Conservation (phyloP, 495 filamentous ascomycete species). For the Podospora fimiseda region DNA sequence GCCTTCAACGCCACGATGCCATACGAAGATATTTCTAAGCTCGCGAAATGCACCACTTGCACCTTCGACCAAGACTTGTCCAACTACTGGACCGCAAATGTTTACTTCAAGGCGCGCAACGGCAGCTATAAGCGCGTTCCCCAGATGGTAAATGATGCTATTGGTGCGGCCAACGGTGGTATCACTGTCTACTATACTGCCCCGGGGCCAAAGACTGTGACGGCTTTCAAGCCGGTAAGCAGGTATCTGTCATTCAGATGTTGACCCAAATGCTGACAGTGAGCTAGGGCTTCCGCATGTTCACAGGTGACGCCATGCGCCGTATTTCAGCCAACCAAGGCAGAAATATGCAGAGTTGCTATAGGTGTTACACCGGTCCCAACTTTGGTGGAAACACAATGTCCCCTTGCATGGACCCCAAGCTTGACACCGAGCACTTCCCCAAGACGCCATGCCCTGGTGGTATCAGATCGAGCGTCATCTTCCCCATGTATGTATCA, state of each 20-base stretch:
- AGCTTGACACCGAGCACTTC: slow-evolving; percentile 35
- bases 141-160: slow-evolving; percentile 21
- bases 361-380: slow-evolving; percentile 40
- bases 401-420: slow-evolving; percentile 34
- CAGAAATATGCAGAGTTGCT: slow-evolving; percentile 38
- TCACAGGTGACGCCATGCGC: slow-evolving; percentile 36
- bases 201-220: slow-evolving; percentile 33
- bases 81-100: slow-evolving; percentile 50
- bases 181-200: slow-evolving; percentile 28
- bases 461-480: slow-evolving; percentile 45
- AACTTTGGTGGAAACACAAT: slow-evolving; percentile 38
- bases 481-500: slow-evolving; percentile 41
- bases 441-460: slow-evolving; percentile 34
- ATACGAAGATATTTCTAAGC: slow-evolving; percentile 28
- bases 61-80: slow-evolving; percentile 39
- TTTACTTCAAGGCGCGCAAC: slow-evolving; percentile 48
- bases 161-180: slow-evolving; percentile 20
- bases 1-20: slow-evolving; percentile 42
- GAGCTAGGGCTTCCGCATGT: slow-evolving; percentile 45
- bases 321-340: slow-evolving; percentile 26
- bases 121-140: slow-evolving; percentile 45
- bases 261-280: neutral
- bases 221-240: slow-evolving; percentile 45
- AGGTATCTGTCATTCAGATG: neutral
- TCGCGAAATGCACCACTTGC: slow-evolving; percentile 37